Evolutionary conservation across 1,139 yeast species (phyloP).

Genomic region (Blastobotrys capitulatus): DNA sequence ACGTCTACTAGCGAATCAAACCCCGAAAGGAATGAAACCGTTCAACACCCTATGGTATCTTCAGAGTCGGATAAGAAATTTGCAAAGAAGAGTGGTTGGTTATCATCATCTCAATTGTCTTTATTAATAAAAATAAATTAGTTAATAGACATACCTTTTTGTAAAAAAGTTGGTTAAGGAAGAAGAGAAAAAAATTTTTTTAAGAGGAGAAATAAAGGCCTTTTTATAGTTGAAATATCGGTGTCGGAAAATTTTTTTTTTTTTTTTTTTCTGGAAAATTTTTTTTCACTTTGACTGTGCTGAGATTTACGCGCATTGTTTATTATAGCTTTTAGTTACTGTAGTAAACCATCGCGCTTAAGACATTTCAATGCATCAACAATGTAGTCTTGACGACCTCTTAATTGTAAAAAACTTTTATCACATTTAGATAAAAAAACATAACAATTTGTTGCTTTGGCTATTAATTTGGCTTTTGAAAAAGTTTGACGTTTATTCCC

Average conservation of each 20-base stretch:
- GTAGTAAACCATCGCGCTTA: neutral
- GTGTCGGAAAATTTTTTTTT: neutral
- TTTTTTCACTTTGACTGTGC: neutral
- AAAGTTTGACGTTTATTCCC: too few relatives aligned
- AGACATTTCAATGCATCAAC: neutral
- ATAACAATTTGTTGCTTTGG: neutral
- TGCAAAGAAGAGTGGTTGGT: slow-evolving; percentile 55
- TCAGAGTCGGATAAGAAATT: slow-evolving; percentile 79
- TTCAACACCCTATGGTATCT: slow-evolving; percentile 68
- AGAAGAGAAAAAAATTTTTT: neutral
- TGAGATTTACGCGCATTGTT: slow-evolving; percentile 1
- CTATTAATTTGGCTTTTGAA: neutral
- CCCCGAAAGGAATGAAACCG: slow-evolving; percentile 15
- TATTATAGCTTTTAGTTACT: neutral
- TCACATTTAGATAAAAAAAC: neutral
- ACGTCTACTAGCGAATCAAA: slow-evolving; percentile 39
- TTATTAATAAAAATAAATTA: neutral
- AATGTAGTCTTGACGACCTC: neutral
- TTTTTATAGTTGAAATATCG: slow-evolving; percentile 4
- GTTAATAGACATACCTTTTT: neutral
- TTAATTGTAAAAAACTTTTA: neutral
- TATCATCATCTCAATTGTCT: slow-evolving; percentile 24
- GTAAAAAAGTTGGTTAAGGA: neutral
- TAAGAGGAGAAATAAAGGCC: neutral
- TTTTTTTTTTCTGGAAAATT: neutral